Percentiles rank a stretch among this genome's conserved stretches.
These are phyloP conservation scores for Juncus effusus DNA, from an alignment of 176 grass and related monocot genomes.

Conservation along the genomic window DNA sequence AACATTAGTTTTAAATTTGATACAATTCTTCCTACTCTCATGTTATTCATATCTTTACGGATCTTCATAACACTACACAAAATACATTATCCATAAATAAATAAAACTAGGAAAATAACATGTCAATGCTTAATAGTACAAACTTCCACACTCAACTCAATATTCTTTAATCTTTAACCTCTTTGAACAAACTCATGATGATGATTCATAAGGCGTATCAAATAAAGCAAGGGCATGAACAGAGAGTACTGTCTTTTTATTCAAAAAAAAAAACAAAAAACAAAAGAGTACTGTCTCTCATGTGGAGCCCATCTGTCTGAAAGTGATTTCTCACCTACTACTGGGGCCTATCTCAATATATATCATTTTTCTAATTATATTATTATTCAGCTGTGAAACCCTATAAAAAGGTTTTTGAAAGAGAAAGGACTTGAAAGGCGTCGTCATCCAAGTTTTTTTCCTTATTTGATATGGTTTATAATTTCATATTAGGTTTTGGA, in stretches of 20 bases:
- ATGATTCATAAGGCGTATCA: background rate
- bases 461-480: constrained; percentile 3
- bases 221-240: constrained; percentile 6
- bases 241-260: background rate
- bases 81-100: no score
- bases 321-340: background rate
- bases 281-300: no score
- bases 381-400: background rate
- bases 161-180: no score
- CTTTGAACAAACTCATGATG: no score
- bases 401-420: constrained; percentile 8
- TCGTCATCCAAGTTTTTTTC: background rate
- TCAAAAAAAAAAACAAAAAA: no score
- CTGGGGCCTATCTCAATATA: constrained; percentile 2
- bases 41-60: no score
- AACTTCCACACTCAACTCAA: no score
- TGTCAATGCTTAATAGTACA: no score
- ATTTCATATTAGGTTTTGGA: constrained; percentile 14
- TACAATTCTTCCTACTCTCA: no score
- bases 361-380: constrained; percentile 5
- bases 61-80: no score
- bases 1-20: no score
- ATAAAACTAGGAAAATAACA: no score
- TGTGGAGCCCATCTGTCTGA: background rate
- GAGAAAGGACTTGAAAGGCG: constrained; percentile 1